Conservation (phyloP, 192 early-diverging fungal species). For the Ambispora gerdemannii region DNA sequence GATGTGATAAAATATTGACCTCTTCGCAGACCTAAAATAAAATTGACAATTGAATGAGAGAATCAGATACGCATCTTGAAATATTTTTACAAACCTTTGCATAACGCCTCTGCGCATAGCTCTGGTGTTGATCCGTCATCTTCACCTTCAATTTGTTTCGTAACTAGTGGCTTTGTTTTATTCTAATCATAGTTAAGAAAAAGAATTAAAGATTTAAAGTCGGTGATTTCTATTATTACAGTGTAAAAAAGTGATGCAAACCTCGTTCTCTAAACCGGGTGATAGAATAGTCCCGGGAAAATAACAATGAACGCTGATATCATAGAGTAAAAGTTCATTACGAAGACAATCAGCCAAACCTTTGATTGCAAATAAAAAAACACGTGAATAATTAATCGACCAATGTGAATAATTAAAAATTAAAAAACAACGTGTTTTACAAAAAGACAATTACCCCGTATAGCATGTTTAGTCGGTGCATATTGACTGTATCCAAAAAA, state of each 20-base stretch:
- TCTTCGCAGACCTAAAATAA: constrained; percentile 33
- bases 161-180: constrained; percentile 66
- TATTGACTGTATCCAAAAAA: constrained; percentile 69
- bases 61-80: too few species aligned
- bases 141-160: constrained; percentile 67
- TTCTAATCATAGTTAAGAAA: constrained; percentile 47
- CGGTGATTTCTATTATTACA: background rate
- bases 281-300: constrained; percentile 69
- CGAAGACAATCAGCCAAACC: constrained; percentile 66
- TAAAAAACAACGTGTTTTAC: background rate
- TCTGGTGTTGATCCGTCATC: constrained; percentile 57
- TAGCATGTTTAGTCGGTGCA: constrained; percentile 67
- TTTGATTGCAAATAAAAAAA: background rate
- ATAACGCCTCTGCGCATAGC: constrained; percentile 54
- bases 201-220: background rate
- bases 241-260: constrained; percentile 24
- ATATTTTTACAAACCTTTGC: constrained; percentile 36
- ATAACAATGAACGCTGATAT: constrained; percentile 65
- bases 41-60: too few species aligned
- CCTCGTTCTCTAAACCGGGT: constrained; percentile 66
- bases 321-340: constrained; percentile 61
- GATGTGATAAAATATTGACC: constrained; percentile 36
- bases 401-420: background rate
- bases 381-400: background rate
- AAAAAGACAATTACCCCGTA: constrained; percentile 45